Evolutionary conservation across 169 alveolate genomes (phyloP), one percentile per base, ranked within the genome.

Genomic region (Plasmodium ovale): DNA sequence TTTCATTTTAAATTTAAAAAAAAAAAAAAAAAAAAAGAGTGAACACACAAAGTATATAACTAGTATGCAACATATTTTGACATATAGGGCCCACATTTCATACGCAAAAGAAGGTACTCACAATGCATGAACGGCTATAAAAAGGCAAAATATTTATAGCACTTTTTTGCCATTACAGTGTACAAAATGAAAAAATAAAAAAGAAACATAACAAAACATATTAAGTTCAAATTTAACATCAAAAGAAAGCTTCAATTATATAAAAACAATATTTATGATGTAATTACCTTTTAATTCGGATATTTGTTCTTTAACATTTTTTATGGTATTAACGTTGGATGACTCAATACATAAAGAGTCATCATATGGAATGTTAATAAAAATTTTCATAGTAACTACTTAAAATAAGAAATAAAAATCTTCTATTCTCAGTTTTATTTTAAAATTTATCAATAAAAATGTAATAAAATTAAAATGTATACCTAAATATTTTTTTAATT

Each of bases 291-390:
- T 82, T 59, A 82, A 44, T 58, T 65, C 85, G 14, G 60, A 64
- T 39, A 82, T 82, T 58, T 68, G 77, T 59, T 82, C 85, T 53
- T 82, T 82, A n/a, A 82, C 82, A 64, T 82, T 23, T 39, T 67
- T 82, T 65, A 82, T 68, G 69, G 70, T 82, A 51, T 37, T 51
- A 27, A 67, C 71, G 42, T 68, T n/a, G 31, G 64, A 82, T 82
- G 90, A 82, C 85, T 82, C 90, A 65, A 82, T 67, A 82, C 85
- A 67, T 67, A 82, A 64, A 4, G 90, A 82, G 62, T 68, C 90
- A 82, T 82, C 90, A 82, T 68, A 58, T 29, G 90, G 90, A 47
- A 82, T 82, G 21, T 82, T 82, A 37, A 82, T 68, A 31, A 82
- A 19, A 35, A 82, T 68, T 53, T 65, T 58, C 90, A 77, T 77